These are phyloP conservation scores for Kickxella alabastrina DNA, from an alignment of 192 early-diverging fungal genomes.

Conservation along the genomic window DNA sequence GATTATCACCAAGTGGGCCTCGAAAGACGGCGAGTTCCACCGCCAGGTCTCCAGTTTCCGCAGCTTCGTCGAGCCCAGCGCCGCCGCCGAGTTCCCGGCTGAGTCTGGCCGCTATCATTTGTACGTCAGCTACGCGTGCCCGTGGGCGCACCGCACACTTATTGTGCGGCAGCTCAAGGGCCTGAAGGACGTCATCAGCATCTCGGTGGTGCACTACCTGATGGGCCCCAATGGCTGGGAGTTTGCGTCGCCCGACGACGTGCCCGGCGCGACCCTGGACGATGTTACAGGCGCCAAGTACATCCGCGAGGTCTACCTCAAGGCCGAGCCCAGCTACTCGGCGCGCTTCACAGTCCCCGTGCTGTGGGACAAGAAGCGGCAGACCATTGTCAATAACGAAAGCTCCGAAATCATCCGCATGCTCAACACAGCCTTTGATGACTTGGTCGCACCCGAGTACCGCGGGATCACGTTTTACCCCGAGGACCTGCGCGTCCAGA, in stretches of 20 bases:
- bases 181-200: slow-evolving; percentile 73
- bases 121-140: slow-evolving; percentile 66
- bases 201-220: slow-evolving; percentile 84
- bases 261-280: slow-evolving; percentile 74
- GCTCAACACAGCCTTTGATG: slow-evolving; percentile 87
- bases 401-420: slow-evolving; percentile 94
- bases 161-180: slow-evolving; percentile 90
- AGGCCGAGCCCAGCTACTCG: slow-evolving; percentile 73
- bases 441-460: slow-evolving; percentile 58
- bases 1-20: slow-evolving; percentile 57
- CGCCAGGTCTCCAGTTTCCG: slow-evolving; percentile 74
- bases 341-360: slow-evolving; percentile 88
- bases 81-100: slow-evolving; percentile 64
- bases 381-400: slow-evolving; percentile 97
- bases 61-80: slow-evolving; percentile 51
- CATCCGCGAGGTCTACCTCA: slow-evolving; percentile 87
- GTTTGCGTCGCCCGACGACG: slow-evolving; percentile 66
- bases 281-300: slow-evolving; percentile 68
- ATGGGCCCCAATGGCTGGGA: slow-evolving; percentile 80
- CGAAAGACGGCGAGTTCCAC: slow-evolving; percentile 75
- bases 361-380: slow-evolving; percentile 91
- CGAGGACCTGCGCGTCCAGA: slow-evolving; percentile 62
- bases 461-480: slow-evolving; percentile 80
- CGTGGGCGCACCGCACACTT: slow-evolving; percentile 82
- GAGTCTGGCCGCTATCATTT: slow-evolving; percentile 81